These are phyloP conservation scores for Hypomyces perniciosus DNA, from an alignment of 2,329 filamentous ascomycete genomes.

Conservation along the genomic window DNA sequence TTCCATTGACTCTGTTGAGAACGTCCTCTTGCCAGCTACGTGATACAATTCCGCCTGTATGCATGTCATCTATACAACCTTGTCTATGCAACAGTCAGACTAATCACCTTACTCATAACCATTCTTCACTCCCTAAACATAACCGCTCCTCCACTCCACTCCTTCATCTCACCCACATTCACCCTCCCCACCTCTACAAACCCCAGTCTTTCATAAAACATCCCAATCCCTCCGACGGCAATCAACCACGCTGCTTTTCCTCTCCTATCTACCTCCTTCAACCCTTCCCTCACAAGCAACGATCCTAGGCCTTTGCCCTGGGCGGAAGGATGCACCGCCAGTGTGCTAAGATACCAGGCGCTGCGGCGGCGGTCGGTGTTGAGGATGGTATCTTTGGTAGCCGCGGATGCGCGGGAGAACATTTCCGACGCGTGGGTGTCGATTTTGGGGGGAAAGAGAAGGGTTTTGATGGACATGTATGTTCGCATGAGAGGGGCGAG, in stretches of 20 bases:
- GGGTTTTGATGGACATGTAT: constrained; percentile 20
- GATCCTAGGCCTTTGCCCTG: constrained; percentile 29
- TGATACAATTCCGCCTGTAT: too few relatives aligned
- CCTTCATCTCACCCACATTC: constrained; percentile 30
- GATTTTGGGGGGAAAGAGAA: constrained; percentile 20
- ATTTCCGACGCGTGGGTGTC: constrained; percentile 17
- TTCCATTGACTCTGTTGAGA: too few relatives aligned
- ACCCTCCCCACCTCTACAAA: constrained; percentile 29
- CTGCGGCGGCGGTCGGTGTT: constrained; percentile 22
- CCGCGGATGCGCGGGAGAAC: constrained; percentile 23
- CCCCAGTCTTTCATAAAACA: constrained; percentile 28
- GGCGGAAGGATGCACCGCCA: constrained; percentile 25
- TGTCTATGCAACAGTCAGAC: background rate
- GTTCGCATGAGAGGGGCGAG: constrained; percentile 22
- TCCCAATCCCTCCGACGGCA: constrained; percentile 26
- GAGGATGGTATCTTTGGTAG: constrained; percentile 22
- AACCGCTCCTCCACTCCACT: constrained; percentile 31
- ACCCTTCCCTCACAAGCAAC: constrained; percentile 25
- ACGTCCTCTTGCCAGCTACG: too few relatives aligned
- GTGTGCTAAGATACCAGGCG: constrained; percentile 31
- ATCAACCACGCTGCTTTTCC: constrained; percentile 28
- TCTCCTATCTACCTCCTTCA: constrained; percentile 23
- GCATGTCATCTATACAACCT: too few relatives aligned
- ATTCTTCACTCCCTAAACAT: constrained; percentile 31
- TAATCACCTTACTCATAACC: background rate